Base-by-base conservation (phyloP, 2,329 filamentous ascomycete genomes). In the Fusarium drepaniforme region DNA sequence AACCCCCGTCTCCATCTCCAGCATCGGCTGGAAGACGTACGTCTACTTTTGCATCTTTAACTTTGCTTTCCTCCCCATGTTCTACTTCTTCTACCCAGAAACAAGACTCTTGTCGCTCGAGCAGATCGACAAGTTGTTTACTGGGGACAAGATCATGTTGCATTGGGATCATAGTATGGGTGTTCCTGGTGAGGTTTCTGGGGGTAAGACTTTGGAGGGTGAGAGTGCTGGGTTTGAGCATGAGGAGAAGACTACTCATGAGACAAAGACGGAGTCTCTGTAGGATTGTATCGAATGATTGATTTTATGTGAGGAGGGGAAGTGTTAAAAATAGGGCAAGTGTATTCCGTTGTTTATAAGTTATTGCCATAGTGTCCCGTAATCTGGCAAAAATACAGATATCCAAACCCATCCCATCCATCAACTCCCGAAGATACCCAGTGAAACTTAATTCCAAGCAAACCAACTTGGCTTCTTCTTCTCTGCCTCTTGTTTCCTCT, bases 41-140 rank as follows among this genome's bases (percentile, higher is more conserved):
- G 71, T 84, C 59, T 81, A 84, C 60, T 85, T 84, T 66, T 78
- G 79, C 49, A 75, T 83, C 68, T 82, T 84, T 74, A 84, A 85
- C 72, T 77, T 81, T 40, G 65, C 70, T 46, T 83, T 83, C 66
- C 81, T 87, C 18, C 85, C 85, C 1, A 81, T 85, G 67, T 84
- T 88, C 13, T 88, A 84, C 75, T 85, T 86, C 74, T 85, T 86
- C 77, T 88, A 86, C 71, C 86, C 86, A 1, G 86, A 88, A 73
- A 88, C 87, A 0, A 85, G 84, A 35, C 82, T 84, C 0, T 79
- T 88, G 9, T 84, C 84, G 25, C 82, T 89, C 1, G 88, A 89
- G 77, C 86, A 89, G 76, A 85, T 89, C 59, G 86, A 88, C 57
- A 79, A 77, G 60, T 74, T 84, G 2, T 84, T 84, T 64, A 83